Evolutionary conservation across 352 stramenopile genomes (phyloP), one percentile per base, ranked within the genome.

Genomic region (Phytophthora pisi): DNA sequence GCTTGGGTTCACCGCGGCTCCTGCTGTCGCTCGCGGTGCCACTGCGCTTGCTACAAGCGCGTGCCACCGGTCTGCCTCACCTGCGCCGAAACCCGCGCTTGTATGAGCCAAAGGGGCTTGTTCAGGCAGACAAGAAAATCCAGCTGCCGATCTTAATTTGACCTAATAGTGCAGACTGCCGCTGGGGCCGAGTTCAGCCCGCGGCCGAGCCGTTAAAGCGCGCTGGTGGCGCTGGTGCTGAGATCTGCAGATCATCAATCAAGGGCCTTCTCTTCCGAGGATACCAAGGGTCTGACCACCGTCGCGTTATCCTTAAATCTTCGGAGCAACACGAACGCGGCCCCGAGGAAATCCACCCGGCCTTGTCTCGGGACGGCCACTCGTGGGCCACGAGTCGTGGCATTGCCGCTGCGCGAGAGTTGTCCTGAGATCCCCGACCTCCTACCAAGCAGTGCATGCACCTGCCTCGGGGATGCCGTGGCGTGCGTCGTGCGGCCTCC

Each of bases 81-180:
- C 36, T 43, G 36, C 36, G 38, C 13, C n/a, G 3, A 45, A 15
- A 2, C 9, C 13, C 38, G 13, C 15, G 42, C 15, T 11, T 43
- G 36, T 43, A 42, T 23, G 42, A 54, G 13, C 36, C 15, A 4
- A 43, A 43, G 36, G 24, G 13, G 24, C 36, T 43, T 61, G 30
- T 5, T 47, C 42, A 4, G 42, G 15, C 42, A 16, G 53, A 64
- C 61, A 58, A 68, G 61, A 68, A 68, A 68, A 68, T 68, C 61
- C 61, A 68, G 40, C 1, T 10, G 16, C 13, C 42, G 16, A 16
- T 47, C 42, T 42, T 42, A 42, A 42, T 43, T 43, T 43, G 36
- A 43, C 36, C 36, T n/a, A 20, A 20, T 20, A 43, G 36, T 43
- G 36, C 13, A 16, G 13, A 11, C 36, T 43, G 36, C 8, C 30